phyloP scores from a whole-genome alignment of 116 monocot species.

The Papilionanthe hybrid region DNA sequence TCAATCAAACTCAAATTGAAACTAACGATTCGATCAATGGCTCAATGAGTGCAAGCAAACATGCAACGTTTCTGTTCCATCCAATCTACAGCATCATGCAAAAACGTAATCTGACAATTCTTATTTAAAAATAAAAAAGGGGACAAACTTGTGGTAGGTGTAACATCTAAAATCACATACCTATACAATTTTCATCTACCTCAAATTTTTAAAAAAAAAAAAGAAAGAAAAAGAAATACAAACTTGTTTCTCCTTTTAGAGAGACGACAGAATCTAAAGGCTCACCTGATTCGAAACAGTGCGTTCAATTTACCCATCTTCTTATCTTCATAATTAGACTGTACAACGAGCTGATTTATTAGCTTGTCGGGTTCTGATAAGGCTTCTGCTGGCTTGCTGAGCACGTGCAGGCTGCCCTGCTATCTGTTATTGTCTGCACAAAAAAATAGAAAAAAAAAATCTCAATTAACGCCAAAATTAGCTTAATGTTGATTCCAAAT shows the following conservation, averaged over 20 bases:
- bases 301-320: background rate
- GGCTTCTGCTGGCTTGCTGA: slow-evolving; percentile 42
- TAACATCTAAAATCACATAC: background rate
- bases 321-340: background rate
- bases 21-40: too few species aligned
- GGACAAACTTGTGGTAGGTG: background rate
- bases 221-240: background rate
- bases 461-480: too few species aligned
- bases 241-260: background rate
- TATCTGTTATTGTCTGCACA: slow-evolving; percentile 39
- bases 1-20: too few species aligned
- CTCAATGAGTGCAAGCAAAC: too few species aligned
- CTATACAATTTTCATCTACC: slow-evolving; percentile 6
- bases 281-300: background rate
- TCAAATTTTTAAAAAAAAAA: background rate
- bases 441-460: background rate
- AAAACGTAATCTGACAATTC: too few species aligned
- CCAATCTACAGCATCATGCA: too few species aligned
- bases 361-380: slow-evolving; percentile 10
- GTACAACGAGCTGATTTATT: background rate
- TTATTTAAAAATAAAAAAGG: too few species aligned
- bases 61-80: too few species aligned
- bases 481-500: too few species aligned
- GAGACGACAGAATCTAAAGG: background rate
- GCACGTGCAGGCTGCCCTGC: slow-evolving; percentile 53